Evolutionary conservation across 176 grass and related monocot genomes (phyloP).

Genomic region (Rhynchospora breviuscula): DNA sequence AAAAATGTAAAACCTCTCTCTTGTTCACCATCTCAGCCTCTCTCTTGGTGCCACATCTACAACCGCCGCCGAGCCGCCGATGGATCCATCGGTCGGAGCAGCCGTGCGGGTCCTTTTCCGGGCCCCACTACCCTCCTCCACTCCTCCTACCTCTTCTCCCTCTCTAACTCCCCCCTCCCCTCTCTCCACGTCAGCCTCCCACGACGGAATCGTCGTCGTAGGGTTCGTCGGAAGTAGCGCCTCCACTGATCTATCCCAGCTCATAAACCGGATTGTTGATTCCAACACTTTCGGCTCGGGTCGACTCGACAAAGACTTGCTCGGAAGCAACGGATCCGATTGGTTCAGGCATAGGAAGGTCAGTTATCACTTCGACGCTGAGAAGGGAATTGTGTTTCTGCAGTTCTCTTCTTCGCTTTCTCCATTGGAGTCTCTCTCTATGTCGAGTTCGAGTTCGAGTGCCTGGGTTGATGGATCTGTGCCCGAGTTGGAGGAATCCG

Average conservation of each 20-base stretch:
- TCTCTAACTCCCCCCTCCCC: conserved; percentile 19
- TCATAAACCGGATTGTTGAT: conserved; percentile 74
- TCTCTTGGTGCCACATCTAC: not conserved
- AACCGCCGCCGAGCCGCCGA: conserved; percentile 1
- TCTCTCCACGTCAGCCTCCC: conserved; percentile 11
- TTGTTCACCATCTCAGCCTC: not conserved
- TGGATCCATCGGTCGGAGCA: conserved; percentile 28
- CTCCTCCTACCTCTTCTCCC: conserved; percentile 26
- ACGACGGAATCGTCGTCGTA: conserved; percentile 58
- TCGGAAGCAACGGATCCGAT: conserved; percentile 19
- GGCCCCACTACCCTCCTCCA: conserved; percentile 11
- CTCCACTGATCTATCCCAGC: conserved; percentile 32
- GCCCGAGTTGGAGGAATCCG: conserved; percentile 25
- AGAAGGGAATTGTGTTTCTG: conserved; percentile 55
- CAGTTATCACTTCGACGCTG: conserved; percentile 62
- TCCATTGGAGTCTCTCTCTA: conserved; percentile 9
- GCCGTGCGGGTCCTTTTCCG: conserved; percentile 39
- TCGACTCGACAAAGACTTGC: conserved; percentile 32
- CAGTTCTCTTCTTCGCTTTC: conserved; percentile 42
- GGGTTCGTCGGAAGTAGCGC: conserved; percentile 52
- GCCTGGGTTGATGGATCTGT: not conserved
- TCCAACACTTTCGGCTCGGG: conserved; percentile 56
- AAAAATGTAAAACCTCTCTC: not conserved
- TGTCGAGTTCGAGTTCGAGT: not conserved
- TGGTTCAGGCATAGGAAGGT: conserved; percentile 40